Conservation (phyloP, 2,329 filamentous ascomycete species). For the Dothideomycetes sp. region DNA sequence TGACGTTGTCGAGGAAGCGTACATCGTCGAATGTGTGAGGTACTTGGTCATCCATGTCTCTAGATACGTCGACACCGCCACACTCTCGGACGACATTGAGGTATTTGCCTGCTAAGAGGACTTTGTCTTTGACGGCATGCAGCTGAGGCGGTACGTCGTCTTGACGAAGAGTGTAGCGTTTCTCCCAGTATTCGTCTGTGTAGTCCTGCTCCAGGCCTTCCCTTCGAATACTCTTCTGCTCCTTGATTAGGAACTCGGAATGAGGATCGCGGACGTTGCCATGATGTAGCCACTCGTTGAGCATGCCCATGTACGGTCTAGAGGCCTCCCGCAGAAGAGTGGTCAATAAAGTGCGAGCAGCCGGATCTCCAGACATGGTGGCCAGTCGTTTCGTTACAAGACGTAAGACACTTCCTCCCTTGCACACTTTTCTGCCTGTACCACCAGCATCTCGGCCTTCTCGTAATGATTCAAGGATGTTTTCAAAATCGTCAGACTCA, state of each 20-base stretch:
- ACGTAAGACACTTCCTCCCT: slow-evolving; percentile 90
- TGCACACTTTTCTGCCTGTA: slow-evolving; percentile 86
- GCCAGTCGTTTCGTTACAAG: slow-evolving; percentile 77
- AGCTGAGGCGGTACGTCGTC: slow-evolving; percentile 87
- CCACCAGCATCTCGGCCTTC: slow-evolving; percentile 79
- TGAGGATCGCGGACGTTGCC: slow-evolving; percentile 92
- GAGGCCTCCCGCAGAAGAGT: slow-evolving; percentile 79
- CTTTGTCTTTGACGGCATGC: slow-evolving; percentile 84
- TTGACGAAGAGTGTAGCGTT: slow-evolving; percentile 88
- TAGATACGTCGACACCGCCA: slow-evolving; percentile 66
- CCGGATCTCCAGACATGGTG: slow-evolving; percentile 87
- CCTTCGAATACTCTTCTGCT: slow-evolving; percentile 87
- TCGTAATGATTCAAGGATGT: slow-evolving; percentile 80
- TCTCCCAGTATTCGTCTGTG: slow-evolving; percentile 98
- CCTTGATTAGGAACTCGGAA: slow-evolving; percentile 86
- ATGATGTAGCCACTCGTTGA: slow-evolving; percentile 97
- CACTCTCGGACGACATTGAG: slow-evolving; percentile 96
- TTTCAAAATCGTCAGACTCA: slow-evolving; percentile 70
- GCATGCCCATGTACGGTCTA: slow-evolving; percentile 91
- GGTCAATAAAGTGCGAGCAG: slow-evolving; percentile 71
- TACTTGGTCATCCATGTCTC: slow-evolving; percentile 68
- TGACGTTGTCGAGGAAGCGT: slow-evolving; percentile 91
- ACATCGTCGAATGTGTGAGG: slow-evolving; percentile 85
- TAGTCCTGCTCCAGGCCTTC: slow-evolving; percentile 92
- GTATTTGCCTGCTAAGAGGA: slow-evolving; percentile 91